Conservation (phyloP, 441 rosid species). For the Pelargonium myrrhifolium region DNA sequence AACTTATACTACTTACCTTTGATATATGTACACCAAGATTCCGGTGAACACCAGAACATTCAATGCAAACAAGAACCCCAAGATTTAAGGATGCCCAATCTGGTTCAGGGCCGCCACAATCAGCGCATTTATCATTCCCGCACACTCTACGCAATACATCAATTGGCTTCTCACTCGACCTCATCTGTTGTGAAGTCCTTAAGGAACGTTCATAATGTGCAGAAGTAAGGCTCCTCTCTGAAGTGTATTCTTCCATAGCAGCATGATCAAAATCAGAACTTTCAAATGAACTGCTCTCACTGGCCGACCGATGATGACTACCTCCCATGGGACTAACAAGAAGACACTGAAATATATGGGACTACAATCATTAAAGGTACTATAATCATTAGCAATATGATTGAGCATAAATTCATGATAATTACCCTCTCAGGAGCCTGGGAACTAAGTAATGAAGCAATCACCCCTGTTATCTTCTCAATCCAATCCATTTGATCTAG, state of each 20-base stretch:
- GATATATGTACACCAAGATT: conserved; percentile 98
- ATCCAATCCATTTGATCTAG: conserved; percentile 99
- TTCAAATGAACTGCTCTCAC: conserved; percentile 99
- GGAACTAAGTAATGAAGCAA: conserved; percentile 94
- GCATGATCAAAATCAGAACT: conserved; percentile 91
- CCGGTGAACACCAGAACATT: conserved; percentile 98
- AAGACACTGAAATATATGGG: conserved; percentile 54
- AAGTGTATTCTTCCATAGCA: conserved; percentile 60
- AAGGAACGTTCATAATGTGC: conserved; percentile 56
- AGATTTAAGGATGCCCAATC: conserved; percentile 99
- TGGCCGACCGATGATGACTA: conserved; percentile 93
- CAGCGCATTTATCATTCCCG: conserved; percentile 98
- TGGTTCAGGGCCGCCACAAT: conserved; percentile 98
- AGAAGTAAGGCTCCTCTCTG: conserved; percentile 58
- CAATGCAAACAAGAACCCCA: conserved; percentile 96
- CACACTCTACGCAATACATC: conserved; percentile 69
- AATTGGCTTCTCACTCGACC: conserved; percentile 89
- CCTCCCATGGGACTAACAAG: conserved; percentile 82
- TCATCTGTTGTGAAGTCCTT: conserved; percentile 66
- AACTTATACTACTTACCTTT: conserved; percentile 43
- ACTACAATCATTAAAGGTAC: conserved; percentile 24
- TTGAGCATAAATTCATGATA: conserved; percentile 11
- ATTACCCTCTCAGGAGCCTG: conserved; percentile 92
- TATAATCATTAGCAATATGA: conserved; percentile 13
- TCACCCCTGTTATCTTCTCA: conserved; percentile 98